Evolutionary conservation across 31 red algal species (phyloP).

Genomic region (Asparagopsis taxiformis): DNA sequence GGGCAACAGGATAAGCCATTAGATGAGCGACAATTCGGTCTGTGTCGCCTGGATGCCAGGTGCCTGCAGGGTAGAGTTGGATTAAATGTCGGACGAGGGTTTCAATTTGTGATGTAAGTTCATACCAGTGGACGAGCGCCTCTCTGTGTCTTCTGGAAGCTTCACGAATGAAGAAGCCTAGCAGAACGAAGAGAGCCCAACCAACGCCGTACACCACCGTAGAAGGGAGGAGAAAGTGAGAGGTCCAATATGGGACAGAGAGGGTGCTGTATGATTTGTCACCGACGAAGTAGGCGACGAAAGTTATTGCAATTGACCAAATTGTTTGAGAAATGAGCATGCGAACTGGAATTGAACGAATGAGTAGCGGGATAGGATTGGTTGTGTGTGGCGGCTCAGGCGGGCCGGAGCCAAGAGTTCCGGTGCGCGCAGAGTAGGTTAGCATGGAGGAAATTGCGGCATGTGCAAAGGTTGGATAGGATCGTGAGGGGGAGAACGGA

Average conservation of each 20-base stretch:
- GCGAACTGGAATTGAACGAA: neutral
- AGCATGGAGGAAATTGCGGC: neutral
- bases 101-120: neutral
- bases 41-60: slow-evolving; percentile 24
- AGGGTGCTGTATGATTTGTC: neutral
- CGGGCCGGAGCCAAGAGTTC: neutral
- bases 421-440: neutral
- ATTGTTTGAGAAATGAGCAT: slow-evolving; percentile 2
- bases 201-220: slow-evolving; percentile 4
- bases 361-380: neutral
- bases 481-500: too few relatives aligned
- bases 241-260: slow-evolving; percentile 1
- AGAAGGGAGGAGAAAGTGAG: neutral
- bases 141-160: neutral
- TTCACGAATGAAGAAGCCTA: slow-evolving; percentile 1
- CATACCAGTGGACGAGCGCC: neutral
- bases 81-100: neutral
- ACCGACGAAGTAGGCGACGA: neutral
- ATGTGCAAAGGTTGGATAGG: neutral
- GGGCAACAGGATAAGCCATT: slow-evolving; percentile 29
- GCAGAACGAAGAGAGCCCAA: slow-evolving; percentile 6
- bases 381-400: neutral
- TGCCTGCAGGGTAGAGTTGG: slow-evolving; percentile 9
- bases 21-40: slow-evolving; percentile 37
- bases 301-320: neutral